Conservation (phyloP, 345 rosid species). For the Trapa bicornis region DNA sequence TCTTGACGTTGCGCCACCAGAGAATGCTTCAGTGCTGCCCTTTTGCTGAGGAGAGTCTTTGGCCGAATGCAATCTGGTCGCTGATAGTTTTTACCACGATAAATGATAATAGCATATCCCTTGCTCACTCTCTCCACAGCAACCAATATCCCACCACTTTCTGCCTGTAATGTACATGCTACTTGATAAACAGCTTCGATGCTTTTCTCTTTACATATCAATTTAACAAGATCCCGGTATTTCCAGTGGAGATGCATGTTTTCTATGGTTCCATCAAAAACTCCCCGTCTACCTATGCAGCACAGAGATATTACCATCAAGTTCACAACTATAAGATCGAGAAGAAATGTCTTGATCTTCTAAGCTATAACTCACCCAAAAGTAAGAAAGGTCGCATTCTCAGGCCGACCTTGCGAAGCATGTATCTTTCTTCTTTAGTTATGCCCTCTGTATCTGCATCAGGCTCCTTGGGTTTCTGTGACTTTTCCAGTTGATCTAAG, state of each 20-base stretch:
- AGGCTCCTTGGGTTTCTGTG: slow-evolving; percentile 33
- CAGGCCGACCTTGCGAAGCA: slow-evolving; percentile 88
- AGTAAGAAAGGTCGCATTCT: slow-evolving; percentile 83
- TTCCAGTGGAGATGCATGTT: slow-evolving; percentile 99
- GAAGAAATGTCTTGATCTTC: background rate
- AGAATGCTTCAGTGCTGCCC: slow-evolving; percentile 69
- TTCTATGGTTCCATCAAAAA: slow-evolving; percentile 83
- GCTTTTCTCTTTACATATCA: slow-evolving; percentile 49
- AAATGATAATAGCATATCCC: slow-evolving; percentile 76
- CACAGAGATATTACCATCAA: slow-evolving; percentile 8
- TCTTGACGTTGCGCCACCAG: slow-evolving; percentile 68
- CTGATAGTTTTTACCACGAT: slow-evolving; percentile 86
- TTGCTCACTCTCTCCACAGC: slow-evolving; percentile 72
- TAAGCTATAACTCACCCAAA: slow-evolving; percentile 42
- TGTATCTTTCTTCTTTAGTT: slow-evolving; percentile 78
- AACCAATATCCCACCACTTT: slow-evolving; percentile 88
- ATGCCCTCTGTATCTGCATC: slow-evolving; percentile 71
- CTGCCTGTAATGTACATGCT: slow-evolving; percentile 63
- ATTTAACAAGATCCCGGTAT: slow-evolving; percentile 90
- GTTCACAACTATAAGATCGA: background rate
- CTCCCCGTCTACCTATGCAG: slow-evolving; percentile 72
- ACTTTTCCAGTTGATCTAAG: slow-evolving; percentile 44
- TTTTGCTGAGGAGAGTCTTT: slow-evolving; percentile 60
- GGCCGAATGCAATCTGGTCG: slow-evolving; percentile 75
- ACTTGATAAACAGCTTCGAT: slow-evolving; percentile 47